Conservation (phyloP, 768 basidiomycete species). For the Leccinum boreale region DNA sequence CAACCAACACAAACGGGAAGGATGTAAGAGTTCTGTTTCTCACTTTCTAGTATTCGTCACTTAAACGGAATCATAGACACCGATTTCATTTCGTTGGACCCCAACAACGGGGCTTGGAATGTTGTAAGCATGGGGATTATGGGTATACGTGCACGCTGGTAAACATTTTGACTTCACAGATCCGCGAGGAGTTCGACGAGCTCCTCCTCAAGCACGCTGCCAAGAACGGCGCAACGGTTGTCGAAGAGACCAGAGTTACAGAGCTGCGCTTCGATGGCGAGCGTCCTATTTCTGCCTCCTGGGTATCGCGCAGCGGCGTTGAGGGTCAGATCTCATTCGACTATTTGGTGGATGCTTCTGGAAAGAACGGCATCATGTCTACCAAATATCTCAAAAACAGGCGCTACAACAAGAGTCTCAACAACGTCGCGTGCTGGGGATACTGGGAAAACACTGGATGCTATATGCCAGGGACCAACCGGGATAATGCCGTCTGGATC, state of each 20-base stretch:
- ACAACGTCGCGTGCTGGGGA: slow-evolving; percentile 36
- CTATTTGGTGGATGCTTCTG: slow-evolving; percentile 9
- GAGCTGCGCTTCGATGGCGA: slow-evolving; percentile 2
- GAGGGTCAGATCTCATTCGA: slow-evolving; percentile 7
- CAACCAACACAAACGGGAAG: slow-evolving; percentile 10
- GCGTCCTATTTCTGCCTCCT: background rate
- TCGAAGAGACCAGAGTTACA: slow-evolving; percentile 5
- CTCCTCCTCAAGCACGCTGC: slow-evolving; percentile 4
- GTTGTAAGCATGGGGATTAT: background rate
- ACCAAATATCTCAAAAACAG: slow-evolving; percentile 34
- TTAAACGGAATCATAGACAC: background rate
- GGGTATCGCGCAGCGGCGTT: slow-evolving; percentile 1
- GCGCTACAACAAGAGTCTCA: slow-evolving; percentile 30
- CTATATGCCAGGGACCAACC: slow-evolving; percentile 30
- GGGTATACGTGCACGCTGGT: background rate
- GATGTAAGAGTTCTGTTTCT: slow-evolving; percentile 1
- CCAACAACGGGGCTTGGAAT: slow-evolving; percentile 7
- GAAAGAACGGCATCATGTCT: slow-evolving; percentile 10
- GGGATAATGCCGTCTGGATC: slow-evolving; percentile 36
- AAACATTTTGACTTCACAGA: background rate
- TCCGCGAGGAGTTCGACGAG: slow-evolving; percentile 7
- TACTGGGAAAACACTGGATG: slow-evolving; percentile 32
- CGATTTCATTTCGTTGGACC: slow-evolving; percentile 7
- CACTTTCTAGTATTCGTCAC: background rate
- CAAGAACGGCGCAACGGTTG: background rate